Conservation (phyloP, 176 grass and related monocot species). For the Ananas comosus region DNA sequence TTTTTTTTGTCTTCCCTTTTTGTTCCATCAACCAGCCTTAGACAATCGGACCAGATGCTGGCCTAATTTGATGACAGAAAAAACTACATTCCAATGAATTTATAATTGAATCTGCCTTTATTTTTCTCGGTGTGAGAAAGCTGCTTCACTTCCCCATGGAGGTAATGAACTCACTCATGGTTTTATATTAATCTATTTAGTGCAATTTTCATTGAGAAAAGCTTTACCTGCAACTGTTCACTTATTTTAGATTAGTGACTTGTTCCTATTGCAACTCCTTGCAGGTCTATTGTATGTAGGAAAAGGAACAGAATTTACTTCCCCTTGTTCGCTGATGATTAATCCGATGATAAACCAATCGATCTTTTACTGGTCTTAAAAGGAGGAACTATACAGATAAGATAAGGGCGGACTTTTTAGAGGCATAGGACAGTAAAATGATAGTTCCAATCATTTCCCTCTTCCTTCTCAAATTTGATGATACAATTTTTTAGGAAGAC, state of each 20-base stretch:
- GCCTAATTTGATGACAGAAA: too few relatives aligned
- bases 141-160: neutral
- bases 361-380: neutral
- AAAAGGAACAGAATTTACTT: neutral
- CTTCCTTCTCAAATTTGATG: too few relatives aligned
- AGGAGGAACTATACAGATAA: neutral
- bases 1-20: neutral
- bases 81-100: too few relatives aligned
- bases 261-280: neutral
- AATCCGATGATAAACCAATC: neutral
- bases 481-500: too few relatives aligned
- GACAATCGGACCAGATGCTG: neutral
- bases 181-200: neutral
- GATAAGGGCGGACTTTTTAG: too few relatives aligned
- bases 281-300: neutral
- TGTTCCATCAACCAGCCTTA: neutral
- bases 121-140: neutral
- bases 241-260: neutral
- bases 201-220: neutral
- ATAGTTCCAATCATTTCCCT: too few relatives aligned
- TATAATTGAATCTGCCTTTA: neutral
- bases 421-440: too few relatives aligned
- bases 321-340: neutral
- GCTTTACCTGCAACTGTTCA: neutral
- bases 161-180: neutral